Percentiles rank a stretch among this genome's conserved stretches.
Conservation (phyloP, 306 rosid genomes). For the Rosa lucieae region DNA sequence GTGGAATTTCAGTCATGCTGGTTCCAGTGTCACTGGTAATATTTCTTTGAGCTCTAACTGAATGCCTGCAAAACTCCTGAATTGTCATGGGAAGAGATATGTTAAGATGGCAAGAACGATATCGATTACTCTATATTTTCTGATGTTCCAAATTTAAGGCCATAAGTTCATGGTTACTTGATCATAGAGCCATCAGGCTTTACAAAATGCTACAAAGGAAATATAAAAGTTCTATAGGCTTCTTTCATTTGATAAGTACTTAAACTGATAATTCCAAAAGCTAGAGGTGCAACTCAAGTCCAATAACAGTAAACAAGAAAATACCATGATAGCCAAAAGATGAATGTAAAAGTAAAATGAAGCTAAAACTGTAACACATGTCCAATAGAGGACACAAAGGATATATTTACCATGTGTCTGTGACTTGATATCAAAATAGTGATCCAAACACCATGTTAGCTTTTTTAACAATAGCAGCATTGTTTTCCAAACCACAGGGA, state of each 20-base stretch:
- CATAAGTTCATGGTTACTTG: not conserved
- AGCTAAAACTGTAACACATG: not conserved
- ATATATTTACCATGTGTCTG: not conserved
- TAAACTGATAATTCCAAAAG: not conserved
- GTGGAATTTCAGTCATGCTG: constrained; percentile 41
- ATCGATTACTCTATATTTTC: not conserved
- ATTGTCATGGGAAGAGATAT: constrained; percentile 27
- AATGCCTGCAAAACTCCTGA: constrained; percentile 42
- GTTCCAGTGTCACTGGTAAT: constrained; percentile 25
- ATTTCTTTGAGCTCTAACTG: constrained; percentile 50
- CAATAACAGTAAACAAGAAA: not conserved
- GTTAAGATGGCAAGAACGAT: constrained; percentile 1
- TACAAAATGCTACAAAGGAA: not conserved
- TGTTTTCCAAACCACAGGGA: not conserved
- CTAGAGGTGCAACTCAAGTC: constrained; percentile 2
- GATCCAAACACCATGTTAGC: not conserved
- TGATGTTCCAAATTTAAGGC: not conserved
- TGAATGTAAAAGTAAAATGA: not conserved
- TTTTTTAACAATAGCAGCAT: not conserved
- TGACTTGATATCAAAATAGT: not conserved
- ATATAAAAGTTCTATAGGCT: not conserved
- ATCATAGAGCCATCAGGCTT: not conserved
- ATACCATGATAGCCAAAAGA: constrained; percentile 11
- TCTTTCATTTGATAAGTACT: not conserved
- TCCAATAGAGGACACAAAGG: constrained; percentile 1